Percentiles rank a stretch among this genome's conserved stretches.
phyloP scores from a whole-genome alignment of 1,284 basidiomycete species.

The Mrakiaceae sp. region DNA sequence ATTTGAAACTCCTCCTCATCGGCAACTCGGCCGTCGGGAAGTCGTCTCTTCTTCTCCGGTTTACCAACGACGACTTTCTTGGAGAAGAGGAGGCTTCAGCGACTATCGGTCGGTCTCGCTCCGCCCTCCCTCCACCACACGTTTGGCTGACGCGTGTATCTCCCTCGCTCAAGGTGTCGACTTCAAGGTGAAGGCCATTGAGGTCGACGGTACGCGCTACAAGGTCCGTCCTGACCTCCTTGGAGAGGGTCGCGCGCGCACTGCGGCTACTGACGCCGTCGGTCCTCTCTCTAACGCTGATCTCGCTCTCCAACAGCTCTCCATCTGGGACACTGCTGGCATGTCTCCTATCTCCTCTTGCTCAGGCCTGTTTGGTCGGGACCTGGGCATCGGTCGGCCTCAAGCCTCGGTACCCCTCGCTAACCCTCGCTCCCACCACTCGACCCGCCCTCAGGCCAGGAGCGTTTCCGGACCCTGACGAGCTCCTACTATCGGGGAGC shows the following conservation, averaged over 20 bases:
- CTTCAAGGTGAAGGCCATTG: slow-evolving; percentile 42
- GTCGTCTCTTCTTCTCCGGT: slow-evolving; percentile 79
- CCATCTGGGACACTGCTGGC: slow-evolving; percentile 38
- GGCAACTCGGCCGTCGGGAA: slow-evolving; percentile 86
- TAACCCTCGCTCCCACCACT: slow-evolving; percentile 27
- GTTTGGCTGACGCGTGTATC: not conserved
- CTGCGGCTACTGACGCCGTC: too few relatives aligned
- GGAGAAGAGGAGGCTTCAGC: slow-evolving; percentile 88
- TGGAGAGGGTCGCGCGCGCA: too few relatives aligned
- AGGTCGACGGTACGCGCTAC: slow-evolving; percentile 31
- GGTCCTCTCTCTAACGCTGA: not conserved
- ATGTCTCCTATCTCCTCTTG: slow-evolving; percentile 2
- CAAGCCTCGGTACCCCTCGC: not conserved
- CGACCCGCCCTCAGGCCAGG: slow-evolving; percentile 47
- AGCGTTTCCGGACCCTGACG: slow-evolving; percentile 82
- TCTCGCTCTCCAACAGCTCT: slow-evolving; percentile 33
- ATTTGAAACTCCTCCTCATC: slow-evolving; percentile 44
- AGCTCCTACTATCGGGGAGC: slow-evolving; percentile 86
- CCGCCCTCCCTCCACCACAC: not conserved
- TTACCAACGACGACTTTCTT: slow-evolving; percentile 93
- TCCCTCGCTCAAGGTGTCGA: slow-evolving; percentile 30
- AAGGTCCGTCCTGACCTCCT: not conserved
- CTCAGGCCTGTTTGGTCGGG: not conserved
- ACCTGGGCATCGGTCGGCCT: not conserved
- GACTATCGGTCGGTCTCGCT: slow-evolving; percentile 61